Conservation (phyloP, 148 eudicot genomes). For the Camellia sinensis region DNA sequence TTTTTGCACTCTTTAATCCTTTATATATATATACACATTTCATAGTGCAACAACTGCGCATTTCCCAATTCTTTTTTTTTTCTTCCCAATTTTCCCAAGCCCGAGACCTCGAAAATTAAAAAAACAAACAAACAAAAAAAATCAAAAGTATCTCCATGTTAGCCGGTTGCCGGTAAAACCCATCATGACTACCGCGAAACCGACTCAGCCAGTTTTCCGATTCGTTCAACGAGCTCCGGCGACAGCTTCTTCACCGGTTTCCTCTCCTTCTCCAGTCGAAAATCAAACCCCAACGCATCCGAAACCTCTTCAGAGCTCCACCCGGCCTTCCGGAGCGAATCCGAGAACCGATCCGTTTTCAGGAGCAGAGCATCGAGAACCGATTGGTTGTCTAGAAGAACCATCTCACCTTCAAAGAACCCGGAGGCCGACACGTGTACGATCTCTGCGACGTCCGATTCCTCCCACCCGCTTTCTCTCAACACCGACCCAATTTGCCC, state of each 20-base stretch:
- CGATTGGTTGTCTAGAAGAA: constrained; percentile 64
- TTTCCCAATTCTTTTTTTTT: constrained; percentile 1
- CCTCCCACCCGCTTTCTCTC: constrained; percentile 74
- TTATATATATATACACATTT: constrained; percentile 12
- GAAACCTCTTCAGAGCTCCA: constrained; percentile 94
- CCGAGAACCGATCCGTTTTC: constrained; percentile 77
- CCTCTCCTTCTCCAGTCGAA: constrained; percentile 47
- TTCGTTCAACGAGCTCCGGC: constrained; percentile 59
- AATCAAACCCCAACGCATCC: constrained; percentile 75
- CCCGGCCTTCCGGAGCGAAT: constrained; percentile 62
- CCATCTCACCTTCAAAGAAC: constrained; percentile 72
- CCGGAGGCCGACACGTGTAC: constrained; percentile 72
- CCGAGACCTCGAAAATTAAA: constrained; percentile 12
- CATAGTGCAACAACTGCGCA: constrained; percentile 22
- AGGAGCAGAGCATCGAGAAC: constrained; percentile 64
- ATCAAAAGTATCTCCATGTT: constrained; percentile 33
- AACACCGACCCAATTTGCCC: constrained; percentile 67
- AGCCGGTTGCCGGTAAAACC: constrained; percentile 24
- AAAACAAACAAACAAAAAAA: neutral
- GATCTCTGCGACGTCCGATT: constrained; percentile 74
- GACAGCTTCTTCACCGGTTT: constrained; percentile 57
- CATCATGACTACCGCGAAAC: constrained; percentile 45
- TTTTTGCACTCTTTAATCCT: constrained; percentile 1
- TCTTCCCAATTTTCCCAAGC: constrained; percentile 11
- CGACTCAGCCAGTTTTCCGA: constrained; percentile 73